Percentiles rank a stretch among this genome's conserved stretches.
Evolutionary conservation across 148 eudicot genomes (phyloP).

Genomic region (Arbutus unedo): DNA sequence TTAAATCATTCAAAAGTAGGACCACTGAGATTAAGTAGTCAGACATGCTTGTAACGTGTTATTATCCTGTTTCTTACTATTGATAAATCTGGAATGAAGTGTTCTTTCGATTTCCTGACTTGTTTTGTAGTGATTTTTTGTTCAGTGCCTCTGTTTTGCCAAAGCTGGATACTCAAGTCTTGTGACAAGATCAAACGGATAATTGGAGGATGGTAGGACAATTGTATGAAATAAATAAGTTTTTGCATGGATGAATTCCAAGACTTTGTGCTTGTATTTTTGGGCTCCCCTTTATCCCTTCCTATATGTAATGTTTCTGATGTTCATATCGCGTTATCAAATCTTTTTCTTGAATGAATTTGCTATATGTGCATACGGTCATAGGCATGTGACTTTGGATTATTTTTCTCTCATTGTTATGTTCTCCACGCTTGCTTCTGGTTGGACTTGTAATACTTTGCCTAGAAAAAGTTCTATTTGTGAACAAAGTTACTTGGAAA

Average conservation of each 20-base stretch:
- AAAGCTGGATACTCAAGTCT: slow-evolving; percentile 7
- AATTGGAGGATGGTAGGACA: neutral
- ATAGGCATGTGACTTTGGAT: neutral
- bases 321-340: neutral
- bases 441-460: neutral
- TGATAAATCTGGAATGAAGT: slow-evolving; percentile 3
- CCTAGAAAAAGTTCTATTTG: neutral
- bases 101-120: neutral
- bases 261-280: neutral
- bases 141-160: slow-evolving; percentile 5
- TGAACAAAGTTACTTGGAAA: neutral
- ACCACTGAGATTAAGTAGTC: neutral
- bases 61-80: neutral
- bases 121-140: neutral
- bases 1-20: neutral
- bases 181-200: neutral
- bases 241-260: neutral
- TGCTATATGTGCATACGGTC: neutral
- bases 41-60: neutral
- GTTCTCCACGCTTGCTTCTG: neutral
- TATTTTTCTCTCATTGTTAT: neutral
- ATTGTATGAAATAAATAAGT: neutral
- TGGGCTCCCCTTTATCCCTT: neutral
- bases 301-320: neutral
- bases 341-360: neutral